A percentile compares a stretch with the other conserved stretches of the same genome.
These are phyloP conservation scores for Candolleomyces efflorescens DNA, from an alignment of 768 basidiomycete species.

Conservation along the genomic window DNA sequence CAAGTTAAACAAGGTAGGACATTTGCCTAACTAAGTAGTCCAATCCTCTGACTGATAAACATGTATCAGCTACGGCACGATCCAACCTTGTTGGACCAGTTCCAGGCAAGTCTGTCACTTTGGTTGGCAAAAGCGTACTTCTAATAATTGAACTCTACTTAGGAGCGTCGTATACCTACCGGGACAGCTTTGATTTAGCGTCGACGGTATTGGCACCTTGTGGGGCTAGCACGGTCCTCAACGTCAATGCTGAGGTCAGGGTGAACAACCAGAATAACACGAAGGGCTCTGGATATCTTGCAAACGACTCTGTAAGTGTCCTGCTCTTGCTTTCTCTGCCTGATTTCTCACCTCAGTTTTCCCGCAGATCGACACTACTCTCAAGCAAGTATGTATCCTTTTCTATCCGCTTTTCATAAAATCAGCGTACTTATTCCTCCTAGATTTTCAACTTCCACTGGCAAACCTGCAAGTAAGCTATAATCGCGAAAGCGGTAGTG, in stretches of 20 bases:
- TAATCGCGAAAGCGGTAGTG: too few species aligned
- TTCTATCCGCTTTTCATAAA: neutral
- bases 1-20: slow-evolving; percentile 18
- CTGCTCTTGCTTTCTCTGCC: neutral
- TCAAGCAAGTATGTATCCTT: slow-evolving; percentile 5
- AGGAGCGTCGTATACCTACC: slow-evolving; percentile 21
- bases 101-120: slow-evolving; percentile 4
- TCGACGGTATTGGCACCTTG: slow-evolving; percentile 19
- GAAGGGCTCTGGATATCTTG: slow-evolving; percentile 19
- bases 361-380: slow-evolving; percentile 11
- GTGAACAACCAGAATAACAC: slow-evolving; percentile 19
- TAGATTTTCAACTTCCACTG: slow-evolving; percentile 21
- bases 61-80: slow-evolving; percentile 16
- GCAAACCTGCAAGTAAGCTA: slow-evolving; percentile 14
- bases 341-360: neutral
- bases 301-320: slow-evolving; percentile 18
- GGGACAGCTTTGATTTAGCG: slow-evolving; percentile 21
- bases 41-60: too few species aligned
- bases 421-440: neutral
- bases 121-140: neutral
- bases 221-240: slow-evolving; percentile 19
- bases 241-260: slow-evolving; percentile 19
- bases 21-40: neutral
- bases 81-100: slow-evolving; percentile 19
- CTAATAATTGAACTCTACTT: neutral